Conservation (phyloP, 2,329 filamentous ascomycete genomes). For the Cercospora sesami region DNA sequence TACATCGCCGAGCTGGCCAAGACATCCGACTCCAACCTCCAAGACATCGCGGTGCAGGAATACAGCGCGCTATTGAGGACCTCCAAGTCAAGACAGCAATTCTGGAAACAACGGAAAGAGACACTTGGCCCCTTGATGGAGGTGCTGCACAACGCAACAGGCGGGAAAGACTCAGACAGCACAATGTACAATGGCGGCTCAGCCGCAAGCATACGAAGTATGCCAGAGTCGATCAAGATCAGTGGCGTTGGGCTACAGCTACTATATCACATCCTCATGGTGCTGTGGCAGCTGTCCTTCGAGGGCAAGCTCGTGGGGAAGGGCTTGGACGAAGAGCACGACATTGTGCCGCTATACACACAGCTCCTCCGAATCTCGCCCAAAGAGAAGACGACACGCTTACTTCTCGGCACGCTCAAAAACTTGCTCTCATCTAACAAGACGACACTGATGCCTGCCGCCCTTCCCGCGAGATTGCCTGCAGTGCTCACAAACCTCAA, state of each 20-base stretch:
- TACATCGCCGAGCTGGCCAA: constrained; percentile 84
- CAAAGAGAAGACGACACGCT: constrained; percentile 95
- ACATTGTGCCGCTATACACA: constrained; percentile 88
- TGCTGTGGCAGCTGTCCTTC: constrained; percentile 96
- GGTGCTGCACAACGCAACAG: constrained; percentile 74
- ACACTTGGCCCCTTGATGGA: constrained; percentile 78
- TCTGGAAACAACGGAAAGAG: constrained; percentile 88
- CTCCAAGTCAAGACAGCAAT: constrained; percentile 71
- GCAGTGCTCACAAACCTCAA: constrained; percentile 59
- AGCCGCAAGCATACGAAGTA: constrained; percentile 47
- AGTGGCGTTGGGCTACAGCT: constrained; percentile 85
- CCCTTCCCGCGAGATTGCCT: constrained; percentile 80
- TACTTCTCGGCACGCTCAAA: constrained; percentile 83
- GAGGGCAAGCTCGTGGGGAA: constrained; percentile 70
- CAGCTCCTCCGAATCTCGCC: constrained; percentile 87
- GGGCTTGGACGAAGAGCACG: constrained; percentile 87
- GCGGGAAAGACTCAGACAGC: constrained; percentile 68
- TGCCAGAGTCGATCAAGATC: constrained; percentile 64
- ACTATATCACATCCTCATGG: constrained; percentile 88
- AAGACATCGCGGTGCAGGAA: constrained; percentile 92
- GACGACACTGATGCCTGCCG: constrained; percentile 71
- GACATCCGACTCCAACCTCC: constrained; percentile 81
- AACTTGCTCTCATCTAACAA: constrained; percentile 79
- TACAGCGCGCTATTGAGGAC: constrained; percentile 83
- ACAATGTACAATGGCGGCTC: constrained; percentile 53